phyloP scores from a whole-genome alignment of 2,329 filamentous ascomycete species.

The Aspergillus transmontanensis region DNA sequence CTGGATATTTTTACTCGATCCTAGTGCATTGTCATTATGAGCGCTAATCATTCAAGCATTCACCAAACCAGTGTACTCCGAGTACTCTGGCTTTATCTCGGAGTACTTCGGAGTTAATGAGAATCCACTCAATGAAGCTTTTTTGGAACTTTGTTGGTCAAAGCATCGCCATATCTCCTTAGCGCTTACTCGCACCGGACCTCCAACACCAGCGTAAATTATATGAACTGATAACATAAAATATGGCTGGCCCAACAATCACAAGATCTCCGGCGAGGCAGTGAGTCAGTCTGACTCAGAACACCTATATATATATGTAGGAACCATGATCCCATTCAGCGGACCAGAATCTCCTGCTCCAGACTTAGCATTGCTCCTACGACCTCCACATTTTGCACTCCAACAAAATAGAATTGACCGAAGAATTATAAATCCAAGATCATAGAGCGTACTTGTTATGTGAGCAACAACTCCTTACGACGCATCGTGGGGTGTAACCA shows the following conservation, averaged over 20 bases:
- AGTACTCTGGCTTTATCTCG: no score
- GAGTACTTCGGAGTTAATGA: background rate
- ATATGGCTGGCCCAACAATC: background rate
- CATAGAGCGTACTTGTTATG: background rate
- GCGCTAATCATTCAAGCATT: background rate
- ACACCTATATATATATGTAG: background rate
- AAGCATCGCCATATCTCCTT: background rate
- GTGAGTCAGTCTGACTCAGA: background rate
- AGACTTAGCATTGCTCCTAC: background rate
- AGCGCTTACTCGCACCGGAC: background rate
- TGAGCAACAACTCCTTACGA: background rate
- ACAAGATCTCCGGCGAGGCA: background rate
- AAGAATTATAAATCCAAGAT: background rate
- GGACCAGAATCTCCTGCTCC: background rate
- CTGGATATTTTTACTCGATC: background rate
- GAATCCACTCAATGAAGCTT: background rate
- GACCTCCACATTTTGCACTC: background rate
- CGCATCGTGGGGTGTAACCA: background rate
- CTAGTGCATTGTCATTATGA: background rate
- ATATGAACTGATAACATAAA: background rate
- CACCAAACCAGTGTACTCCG: background rate
- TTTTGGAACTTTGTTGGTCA: background rate
- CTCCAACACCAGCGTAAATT: background rate
- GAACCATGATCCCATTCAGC: background rate
- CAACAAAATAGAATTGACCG: background rate